Base-by-base conservation (phyloP, 1,284 basidiomycete genomes). In the Cutaneotrichosporon arboriforme region DNA sequence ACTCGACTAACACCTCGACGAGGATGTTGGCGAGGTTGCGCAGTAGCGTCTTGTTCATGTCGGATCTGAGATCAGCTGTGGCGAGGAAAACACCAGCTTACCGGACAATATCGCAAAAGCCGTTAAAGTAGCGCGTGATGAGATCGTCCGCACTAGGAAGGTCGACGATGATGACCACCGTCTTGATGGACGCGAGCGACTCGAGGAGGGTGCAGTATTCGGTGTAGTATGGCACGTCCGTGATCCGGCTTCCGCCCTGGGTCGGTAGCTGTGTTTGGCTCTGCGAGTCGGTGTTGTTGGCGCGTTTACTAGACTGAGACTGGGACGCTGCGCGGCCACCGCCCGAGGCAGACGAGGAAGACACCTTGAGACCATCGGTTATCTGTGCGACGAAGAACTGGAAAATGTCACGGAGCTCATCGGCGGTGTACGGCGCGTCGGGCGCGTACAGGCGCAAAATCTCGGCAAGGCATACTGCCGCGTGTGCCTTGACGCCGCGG, bases 171-270 rank as follows among this genome's bases (percentile, higher is more conserved):
- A 98, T 82, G 3, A 93, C 90, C 26, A 97, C 85, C 61, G 87
- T 90, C 80, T 97, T 97, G 68, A 97, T 92, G 33, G 85, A 89
- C 5, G 91, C 89, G 14, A 99, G 80, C 26, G 84, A 90, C 65
- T 97, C 90, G 34, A 98, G 81, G 10, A 97, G 81, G 69, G 91
- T 88, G 64, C 87, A 94, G 77, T 93, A 97, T 77, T 94, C 84
- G 54, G 84, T 82, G 70, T 89, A 92, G 70, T 92, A 93, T 0
- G 76, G 71, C 5, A 74, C 58, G 17, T 75, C 74, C 2, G 69
- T 73, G 47, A 73, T 69, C 23, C 69, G 52, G 14, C 42, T 49
- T 18, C 49, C 49, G 9, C 14, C 13, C 61, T 62, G 83, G 80
- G 2, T 81, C 78, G 62, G 85, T 52, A 45, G 10, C 51, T 62